phyloP scores from a whole-genome alignment of 2,329 filamentous ascomycete genomes.

The Fusarium sororula region DNA sequence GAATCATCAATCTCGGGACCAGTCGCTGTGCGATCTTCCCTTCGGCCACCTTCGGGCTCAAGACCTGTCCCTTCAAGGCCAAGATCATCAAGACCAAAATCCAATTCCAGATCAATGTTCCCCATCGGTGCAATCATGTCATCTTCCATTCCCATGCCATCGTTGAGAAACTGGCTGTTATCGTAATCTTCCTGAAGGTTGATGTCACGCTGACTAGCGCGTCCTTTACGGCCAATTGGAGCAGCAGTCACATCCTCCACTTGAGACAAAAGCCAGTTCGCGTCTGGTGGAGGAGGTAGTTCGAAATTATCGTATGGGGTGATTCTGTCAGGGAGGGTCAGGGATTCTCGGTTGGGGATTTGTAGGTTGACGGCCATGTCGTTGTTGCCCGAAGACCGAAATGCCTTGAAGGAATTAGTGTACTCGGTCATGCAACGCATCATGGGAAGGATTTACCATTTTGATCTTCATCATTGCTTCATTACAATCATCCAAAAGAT shows the following conservation, averaged over 20 bases:
- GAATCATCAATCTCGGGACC: constrained; percentile 61
- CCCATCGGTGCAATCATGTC: constrained; percentile 66
- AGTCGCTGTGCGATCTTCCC: constrained; percentile 58
- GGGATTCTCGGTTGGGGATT: constrained; percentile 82
- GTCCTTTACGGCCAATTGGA: constrained; percentile 65
- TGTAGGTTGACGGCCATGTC: constrained; percentile 88
- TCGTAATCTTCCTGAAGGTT: constrained; percentile 75
- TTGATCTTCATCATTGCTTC: constrained; percentile 98
- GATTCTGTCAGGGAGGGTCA: constrained; percentile 90
- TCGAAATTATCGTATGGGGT: constrained; percentile 87
- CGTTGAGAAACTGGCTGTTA: constrained; percentile 83
- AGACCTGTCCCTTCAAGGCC: constrained; percentile 67
- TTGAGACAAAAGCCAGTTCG: constrained; percentile 82
- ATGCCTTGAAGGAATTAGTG: constrained; percentile 75
- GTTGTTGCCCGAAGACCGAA: constrained; percentile 92
- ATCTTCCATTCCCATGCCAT: constrained; percentile 67
- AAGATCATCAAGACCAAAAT: constrained; percentile 78
- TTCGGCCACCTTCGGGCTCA: constrained; percentile 88
- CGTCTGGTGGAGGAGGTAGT: constrained; percentile 85
- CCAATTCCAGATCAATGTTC: constrained; percentile 77
- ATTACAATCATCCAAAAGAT: constrained; percentile 95
- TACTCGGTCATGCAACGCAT: background rate
- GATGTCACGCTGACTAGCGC: constrained; percentile 70
- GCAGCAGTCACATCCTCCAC: constrained; percentile 68
- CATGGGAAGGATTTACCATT: constrained; percentile 70